Base-by-base conservation (phyloP, 805 yeast species). In the Starmera dryadoides region DNA sequence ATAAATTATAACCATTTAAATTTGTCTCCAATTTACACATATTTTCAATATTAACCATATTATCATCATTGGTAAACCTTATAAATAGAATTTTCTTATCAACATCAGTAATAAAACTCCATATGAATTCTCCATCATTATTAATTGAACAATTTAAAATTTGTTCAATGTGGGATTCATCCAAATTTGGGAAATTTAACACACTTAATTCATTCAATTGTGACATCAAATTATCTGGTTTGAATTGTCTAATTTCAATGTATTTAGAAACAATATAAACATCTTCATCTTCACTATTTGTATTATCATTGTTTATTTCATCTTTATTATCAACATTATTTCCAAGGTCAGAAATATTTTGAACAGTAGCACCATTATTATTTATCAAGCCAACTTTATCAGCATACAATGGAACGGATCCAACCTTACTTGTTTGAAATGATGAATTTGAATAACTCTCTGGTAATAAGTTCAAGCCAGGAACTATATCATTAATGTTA, bases 71-170 rank as follows among this genome's bases (percentile, higher is more conserved):
- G 7, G 41, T 44, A 35, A 66, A 58, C 34, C 64, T 56, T 10
- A 69, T 48, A 42, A 59, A 68, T 3, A 68, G 49, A 31, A 56
- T 41, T 33, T 55, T 54, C 21, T 44, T 44, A 23, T 66, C 71
- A 4, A 61, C 68, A 39, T 59, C 57, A 30, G 55, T 60, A 8
- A 64, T 48, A 29, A 50, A 46, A 19, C 64, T 54, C 71, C 75
- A 71, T 16, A 35, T 37, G 45, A 53, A 68, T 2, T 38, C 35
- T 20, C 42, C 32, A 37, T 42, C 34, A 17, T 18, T 33, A 6
- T 14, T 28, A n/a, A 42, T 25, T 2, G 63, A 37, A 4, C 41
- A 41, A 18, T 45, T 42, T 20, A 71, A 45, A 0, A 68, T 41
- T 36, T 55, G 60, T 41, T 68, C 74, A 18, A 67, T 49, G 1